Conservation (phyloP, 2,329 filamentous ascomycete genomes). For the Apiospora malaysiana region DNA sequence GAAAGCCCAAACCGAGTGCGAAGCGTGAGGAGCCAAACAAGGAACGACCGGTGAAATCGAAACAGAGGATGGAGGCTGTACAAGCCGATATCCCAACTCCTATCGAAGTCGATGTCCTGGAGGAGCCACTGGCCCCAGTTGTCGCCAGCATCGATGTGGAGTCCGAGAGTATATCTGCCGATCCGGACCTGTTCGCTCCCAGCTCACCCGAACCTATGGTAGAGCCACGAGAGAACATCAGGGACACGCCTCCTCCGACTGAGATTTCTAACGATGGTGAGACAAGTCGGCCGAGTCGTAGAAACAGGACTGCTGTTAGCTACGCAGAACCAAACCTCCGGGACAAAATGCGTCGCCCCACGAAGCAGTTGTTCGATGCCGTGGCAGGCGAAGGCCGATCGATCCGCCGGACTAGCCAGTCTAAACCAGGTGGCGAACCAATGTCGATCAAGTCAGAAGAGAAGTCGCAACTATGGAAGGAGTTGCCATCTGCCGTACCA, state of each 20-base stretch:
- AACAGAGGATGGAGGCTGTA: conserved; percentile 29
- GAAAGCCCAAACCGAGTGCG: conserved; percentile 46
- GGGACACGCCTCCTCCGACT: conserved; percentile 65
- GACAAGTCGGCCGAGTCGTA: conserved; percentile 68
- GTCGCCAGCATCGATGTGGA: conserved; percentile 36
- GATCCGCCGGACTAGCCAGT: conserved; percentile 48
- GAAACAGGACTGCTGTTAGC: conserved; percentile 72
- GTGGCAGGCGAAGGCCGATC: conserved; percentile 69
- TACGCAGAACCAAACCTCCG: conserved; percentile 83
- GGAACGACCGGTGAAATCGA: conserved; percentile 26
- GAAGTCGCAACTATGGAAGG: conserved; percentile 42
- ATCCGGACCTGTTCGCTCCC: conserved; percentile 51
- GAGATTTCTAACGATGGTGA: conserved; percentile 63
- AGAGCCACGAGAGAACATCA: conserved; percentile 40
- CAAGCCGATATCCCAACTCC: conserved; percentile 25
- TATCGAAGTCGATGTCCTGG: conserved; percentile 38
- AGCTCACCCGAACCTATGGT: conserved; percentile 53
- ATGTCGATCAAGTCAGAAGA: conserved; percentile 43
- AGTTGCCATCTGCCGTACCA: conserved; percentile 30
- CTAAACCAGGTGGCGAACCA: conserved; percentile 34
- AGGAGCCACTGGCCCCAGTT: conserved; percentile 26
- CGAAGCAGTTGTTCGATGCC: conserved; percentile 76
- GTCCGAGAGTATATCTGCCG: conserved; percentile 43
- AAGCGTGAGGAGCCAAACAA: conserved; percentile 30
- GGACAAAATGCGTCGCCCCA: conserved; percentile 83